Evolutionary conservation across 1,284 basidiomycete genomes (phyloP).

Genomic region (Fomitiporia mediterranea): DNA sequence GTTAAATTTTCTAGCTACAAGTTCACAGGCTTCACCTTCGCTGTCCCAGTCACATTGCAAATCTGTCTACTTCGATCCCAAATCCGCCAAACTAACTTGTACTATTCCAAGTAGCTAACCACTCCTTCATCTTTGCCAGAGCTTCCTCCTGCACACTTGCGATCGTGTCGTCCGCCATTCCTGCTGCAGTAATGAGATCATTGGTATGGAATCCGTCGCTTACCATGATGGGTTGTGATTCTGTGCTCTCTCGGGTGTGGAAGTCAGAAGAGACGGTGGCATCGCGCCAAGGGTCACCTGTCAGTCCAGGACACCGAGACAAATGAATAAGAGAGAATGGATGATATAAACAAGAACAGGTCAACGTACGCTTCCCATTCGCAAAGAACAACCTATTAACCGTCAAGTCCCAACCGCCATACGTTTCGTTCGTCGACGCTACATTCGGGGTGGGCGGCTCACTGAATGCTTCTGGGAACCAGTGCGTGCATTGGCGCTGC

Average conservation of each 20-base stretch:
- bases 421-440: conserved; percentile 41
- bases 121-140: conserved; percentile 42
- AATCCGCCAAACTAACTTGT: no score
- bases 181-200: conserved; percentile 45
- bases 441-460: conserved; percentile 37
- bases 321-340: no score
- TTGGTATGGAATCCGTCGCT: conserved; percentile 65
- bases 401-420: conserved; percentile 58
- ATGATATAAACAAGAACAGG: no score
- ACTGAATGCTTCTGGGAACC: conserved; percentile 53
- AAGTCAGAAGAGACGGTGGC: conserved; percentile 58
- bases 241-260: conserved; percentile 43
- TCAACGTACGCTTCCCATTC: conserved; percentile 57
- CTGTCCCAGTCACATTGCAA: no score
- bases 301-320: no score
- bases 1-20: no score
- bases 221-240: conserved; percentile 48
- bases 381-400: conserved; percentile 61
- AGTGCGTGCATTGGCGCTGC: conserved; percentile 58
- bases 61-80: no score
- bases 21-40: no score
- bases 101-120: conserved; percentile 50
- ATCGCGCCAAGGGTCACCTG: conserved; percentile 72
- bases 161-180: conserved; percentile 46
- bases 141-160: conserved; percentile 46